Conservation (phyloP, 192 early-diverging fungal species). For the Coemansia sp. region DNA sequence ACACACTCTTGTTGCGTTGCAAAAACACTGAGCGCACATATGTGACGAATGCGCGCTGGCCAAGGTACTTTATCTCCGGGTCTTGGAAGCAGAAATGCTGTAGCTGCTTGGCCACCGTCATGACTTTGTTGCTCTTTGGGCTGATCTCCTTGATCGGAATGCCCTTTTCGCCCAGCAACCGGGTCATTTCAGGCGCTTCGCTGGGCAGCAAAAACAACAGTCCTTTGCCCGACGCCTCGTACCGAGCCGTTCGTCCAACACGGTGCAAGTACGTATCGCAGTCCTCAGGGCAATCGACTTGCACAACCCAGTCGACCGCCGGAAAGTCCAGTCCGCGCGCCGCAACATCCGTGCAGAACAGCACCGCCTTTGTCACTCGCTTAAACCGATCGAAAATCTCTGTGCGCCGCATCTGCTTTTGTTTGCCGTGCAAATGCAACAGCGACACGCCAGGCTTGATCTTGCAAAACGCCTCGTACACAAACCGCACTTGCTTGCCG, state of each 20-base stretch:
- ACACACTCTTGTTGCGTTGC: conserved; percentile 88
- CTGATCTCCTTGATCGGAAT: conserved; percentile 90
- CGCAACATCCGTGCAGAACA: conserved; percentile 96
- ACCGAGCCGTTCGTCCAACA: conserved; percentile 95
- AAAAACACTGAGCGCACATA: conserved; percentile 92
- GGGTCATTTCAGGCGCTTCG: conserved; percentile 83
- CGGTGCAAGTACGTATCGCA: conserved; percentile 97
- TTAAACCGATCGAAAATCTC: conserved; percentile 94
- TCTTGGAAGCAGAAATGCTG: conserved; percentile 90
- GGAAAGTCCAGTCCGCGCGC: conserved; percentile 98
- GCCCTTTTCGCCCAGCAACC: conserved; percentile 66
- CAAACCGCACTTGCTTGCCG: conserved; percentile 95
- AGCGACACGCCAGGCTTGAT: conserved; percentile 91
- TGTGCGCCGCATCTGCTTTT: conserved; percentile 91
- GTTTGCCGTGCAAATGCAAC: conserved; percentile 92
- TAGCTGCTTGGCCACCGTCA: conserved; percentile 77
- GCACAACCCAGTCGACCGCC: conserved; percentile 98
- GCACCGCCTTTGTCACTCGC: conserved; percentile 67
- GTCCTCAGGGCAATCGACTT: conserved; percentile 96
- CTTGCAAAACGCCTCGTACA: conserved; percentile 94
- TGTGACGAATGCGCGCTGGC: conserved; percentile 93
- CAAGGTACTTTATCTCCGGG: conserved; percentile 95
- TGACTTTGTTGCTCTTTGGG: conserved; percentile 79
- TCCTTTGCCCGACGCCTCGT: conserved; percentile 83
- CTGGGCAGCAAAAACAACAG: conserved; percentile 86